Conservation (phyloP, 225 moss, liverwort and hornwort genomes). For the Marchantia paleacea region DNA sequence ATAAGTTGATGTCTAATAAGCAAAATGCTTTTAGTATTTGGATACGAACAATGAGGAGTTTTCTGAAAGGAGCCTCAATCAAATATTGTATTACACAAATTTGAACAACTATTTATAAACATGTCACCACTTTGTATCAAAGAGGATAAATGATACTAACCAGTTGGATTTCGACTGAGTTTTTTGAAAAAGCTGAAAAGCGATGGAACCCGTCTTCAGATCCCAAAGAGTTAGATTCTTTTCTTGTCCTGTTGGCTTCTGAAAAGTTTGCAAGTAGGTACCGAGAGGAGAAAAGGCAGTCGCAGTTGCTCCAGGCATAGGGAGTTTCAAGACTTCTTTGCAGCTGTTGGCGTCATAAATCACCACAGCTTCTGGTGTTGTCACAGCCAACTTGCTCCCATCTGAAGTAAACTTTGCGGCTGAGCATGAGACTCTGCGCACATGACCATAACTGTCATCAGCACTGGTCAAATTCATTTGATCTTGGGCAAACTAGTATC, state of each 20-base stretch:
- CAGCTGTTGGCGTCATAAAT: slow-evolving; percentile 61
- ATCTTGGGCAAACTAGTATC: neutral
- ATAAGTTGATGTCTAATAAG: neutral
- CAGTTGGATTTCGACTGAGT: slow-evolving; percentile 62
- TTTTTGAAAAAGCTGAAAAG: slow-evolving; percentile 79
- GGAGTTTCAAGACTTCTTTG: slow-evolving; percentile 58
- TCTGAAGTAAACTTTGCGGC: slow-evolving; percentile 76
- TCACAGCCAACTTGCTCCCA: slow-evolving; percentile 68
- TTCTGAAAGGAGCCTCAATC: too few relatives aligned
- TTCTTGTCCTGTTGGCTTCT: slow-evolving; percentile 75
- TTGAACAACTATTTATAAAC: too few relatives aligned
- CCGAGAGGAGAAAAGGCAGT: slow-evolving; percentile 71
- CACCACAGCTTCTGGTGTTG: slow-evolving; percentile 55
- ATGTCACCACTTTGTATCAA: neutral
- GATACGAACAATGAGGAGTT: too few relatives aligned
- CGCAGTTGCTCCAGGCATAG: slow-evolving; percentile 63
- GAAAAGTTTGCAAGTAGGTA: slow-evolving; percentile 93
- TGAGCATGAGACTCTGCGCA: slow-evolving; percentile 66
- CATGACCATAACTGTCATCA: neutral
- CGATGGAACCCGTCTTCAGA: slow-evolving; percentile 51
- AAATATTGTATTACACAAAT: neutral
- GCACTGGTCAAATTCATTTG: too few relatives aligned
- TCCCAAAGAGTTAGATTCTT: slow-evolving; percentile 84
- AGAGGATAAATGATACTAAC: slow-evolving; percentile 31
- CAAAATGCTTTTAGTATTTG: neutral